phyloP scores from a whole-genome alignment of 2,329 filamentous ascomycete species.

The Trichoderma sp. region DNA sequence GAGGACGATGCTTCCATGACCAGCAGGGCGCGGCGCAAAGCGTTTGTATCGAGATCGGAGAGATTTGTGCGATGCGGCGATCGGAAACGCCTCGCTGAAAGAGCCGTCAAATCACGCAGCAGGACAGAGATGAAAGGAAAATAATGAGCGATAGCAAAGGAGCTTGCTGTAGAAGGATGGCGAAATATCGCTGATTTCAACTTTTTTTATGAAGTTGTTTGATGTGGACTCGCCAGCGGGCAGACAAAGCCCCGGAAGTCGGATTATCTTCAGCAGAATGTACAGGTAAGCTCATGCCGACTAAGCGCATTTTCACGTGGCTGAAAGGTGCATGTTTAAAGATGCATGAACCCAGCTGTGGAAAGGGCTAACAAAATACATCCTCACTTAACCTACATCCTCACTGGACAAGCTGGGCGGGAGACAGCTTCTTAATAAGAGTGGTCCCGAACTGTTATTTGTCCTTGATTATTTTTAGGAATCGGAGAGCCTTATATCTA shows the following conservation, averaged over 20 bases:
- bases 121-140: background rate
- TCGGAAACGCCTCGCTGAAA: background rate
- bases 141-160: background rate
- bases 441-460: background rate
- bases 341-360: background rate
- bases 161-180: background rate
- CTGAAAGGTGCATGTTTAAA: background rate
- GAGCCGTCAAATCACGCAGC: background rate
- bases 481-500: background rate
- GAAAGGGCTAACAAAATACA: background rate
- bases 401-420: background rate
- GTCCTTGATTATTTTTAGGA: background rate
- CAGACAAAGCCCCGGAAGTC: background rate
- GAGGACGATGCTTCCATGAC: constrained; percentile 25
- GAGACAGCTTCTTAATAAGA: background rate
- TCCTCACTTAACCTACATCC: background rate
- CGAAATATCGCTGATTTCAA: background rate
- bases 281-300: background rate
- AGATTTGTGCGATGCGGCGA: background rate
- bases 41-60: background rate
- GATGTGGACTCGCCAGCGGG: background rate
- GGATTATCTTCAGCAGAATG: background rate
- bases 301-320: constrained; percentile 4
- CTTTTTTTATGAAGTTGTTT: background rate
- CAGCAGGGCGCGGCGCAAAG: constrained; percentile 4